Percentiles rank a stretch among this genome's conserved stretches.
Evolutionary conservation across 2,329 filamentous ascomycete genomes (phyloP).

Genomic region (Trichoderma hamatum): DNA sequence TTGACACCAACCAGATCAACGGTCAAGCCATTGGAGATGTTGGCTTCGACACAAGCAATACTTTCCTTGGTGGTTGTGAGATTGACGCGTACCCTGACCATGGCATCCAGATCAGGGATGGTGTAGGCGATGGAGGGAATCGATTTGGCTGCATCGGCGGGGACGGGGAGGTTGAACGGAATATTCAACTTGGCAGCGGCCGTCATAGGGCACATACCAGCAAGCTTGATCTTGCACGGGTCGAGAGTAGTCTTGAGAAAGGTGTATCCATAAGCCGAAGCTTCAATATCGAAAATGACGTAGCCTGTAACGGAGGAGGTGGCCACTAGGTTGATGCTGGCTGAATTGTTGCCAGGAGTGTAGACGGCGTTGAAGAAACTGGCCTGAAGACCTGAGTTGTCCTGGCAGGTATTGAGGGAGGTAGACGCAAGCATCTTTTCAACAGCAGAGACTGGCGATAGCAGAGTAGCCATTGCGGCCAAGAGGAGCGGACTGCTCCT

Average conservation of each 20-base stretch:
- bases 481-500: slow-evolving; percentile 34
- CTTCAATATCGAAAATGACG: slow-evolving; percentile 74
- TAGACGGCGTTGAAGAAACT: slow-evolving; percentile 85
- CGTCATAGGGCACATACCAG: slow-evolving; percentile 88
- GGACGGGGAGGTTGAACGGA: slow-evolving; percentile 67
- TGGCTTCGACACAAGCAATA: slow-evolving; percentile 84
- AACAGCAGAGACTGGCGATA: slow-evolving; percentile 54
- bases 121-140: slow-evolving; percentile 86
- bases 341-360: slow-evolving; percentile 72
- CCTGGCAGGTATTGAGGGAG: slow-evolving; percentile 83
- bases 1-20: slow-evolving; percentile 87
- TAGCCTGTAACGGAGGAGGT: slow-evolving; percentile 81
- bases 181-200: slow-evolving; percentile 75
- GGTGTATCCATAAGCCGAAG: slow-evolving; percentile 81
- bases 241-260: slow-evolving; percentile 69
- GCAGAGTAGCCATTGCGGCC: slow-evolving; percentile 48
- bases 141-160: slow-evolving; percentile 57
- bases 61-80: slow-evolving; percentile 61
- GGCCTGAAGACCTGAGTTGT: slow-evolving; percentile 82
- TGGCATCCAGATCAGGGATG: slow-evolving; percentile 88
- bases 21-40: slow-evolving; percentile 87
- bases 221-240: slow-evolving; percentile 71
- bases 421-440: slow-evolving; percentile 72
- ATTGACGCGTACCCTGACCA: slow-evolving; percentile 80
- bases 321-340: slow-evolving; percentile 75